Percentiles rank a stretch among this genome's conserved stretches.
Conservation (phyloP, 2,329 filamentous ascomycete species). For the Cercospora berteroae region DNA sequence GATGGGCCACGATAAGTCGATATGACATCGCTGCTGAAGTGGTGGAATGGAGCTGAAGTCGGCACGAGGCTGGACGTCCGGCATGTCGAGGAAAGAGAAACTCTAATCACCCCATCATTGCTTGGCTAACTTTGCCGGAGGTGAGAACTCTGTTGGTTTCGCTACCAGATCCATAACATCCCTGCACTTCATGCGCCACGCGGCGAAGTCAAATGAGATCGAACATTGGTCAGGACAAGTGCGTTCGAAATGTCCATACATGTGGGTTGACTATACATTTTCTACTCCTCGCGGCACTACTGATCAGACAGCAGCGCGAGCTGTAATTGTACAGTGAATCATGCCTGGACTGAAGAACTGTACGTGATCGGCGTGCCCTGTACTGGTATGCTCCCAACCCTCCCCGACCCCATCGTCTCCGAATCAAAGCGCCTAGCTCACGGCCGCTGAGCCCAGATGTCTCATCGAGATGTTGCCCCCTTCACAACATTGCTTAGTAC, state of each 20-base stretch:
- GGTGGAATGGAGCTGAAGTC: background rate
- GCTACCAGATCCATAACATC: background rate
- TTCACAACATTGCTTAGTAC: background rate
- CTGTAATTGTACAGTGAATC: background rate
- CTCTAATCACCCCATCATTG: background rate
- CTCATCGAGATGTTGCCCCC: background rate
- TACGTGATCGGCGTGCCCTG: background rate
- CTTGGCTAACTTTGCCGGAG: background rate
- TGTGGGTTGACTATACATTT: background rate
- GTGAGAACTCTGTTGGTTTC: slow-evolving; percentile 1
- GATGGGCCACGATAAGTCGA: background rate
- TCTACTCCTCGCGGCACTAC: background rate
- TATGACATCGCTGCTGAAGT: background rate
- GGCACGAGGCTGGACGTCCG: background rate
- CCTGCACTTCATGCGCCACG: background rate
- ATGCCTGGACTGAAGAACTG: background rate
- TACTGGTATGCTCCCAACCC: background rate
- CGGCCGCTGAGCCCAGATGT: slow-evolving; percentile 1
- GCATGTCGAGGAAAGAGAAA: background rate
- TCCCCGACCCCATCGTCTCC: background rate
- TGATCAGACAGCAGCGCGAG: background rate
- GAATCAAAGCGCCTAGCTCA: background rate
- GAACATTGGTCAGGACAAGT: background rate
- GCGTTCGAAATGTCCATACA: background rate
- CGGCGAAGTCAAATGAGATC: background rate